These are phyloP conservation scores for Golubevia pallescens DNA, from an alignment of 1,284 basidiomycete species.

Conservation along the genomic window DNA sequence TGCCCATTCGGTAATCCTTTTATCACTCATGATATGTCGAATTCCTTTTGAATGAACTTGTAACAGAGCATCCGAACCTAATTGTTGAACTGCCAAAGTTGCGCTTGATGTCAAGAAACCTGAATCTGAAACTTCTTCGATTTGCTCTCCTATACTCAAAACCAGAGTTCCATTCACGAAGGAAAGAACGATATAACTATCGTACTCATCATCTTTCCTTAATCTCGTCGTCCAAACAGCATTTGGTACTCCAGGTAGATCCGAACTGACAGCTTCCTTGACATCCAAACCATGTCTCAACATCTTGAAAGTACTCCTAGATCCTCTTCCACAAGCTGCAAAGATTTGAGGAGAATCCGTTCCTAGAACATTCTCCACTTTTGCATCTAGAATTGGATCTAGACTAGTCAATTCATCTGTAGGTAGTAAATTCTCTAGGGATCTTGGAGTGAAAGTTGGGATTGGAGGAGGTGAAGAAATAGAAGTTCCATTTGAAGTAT, in stretches of 20 bases:
- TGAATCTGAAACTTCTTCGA: slow-evolving; percentile 59
- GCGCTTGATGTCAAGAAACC: slow-evolving; percentile 54
- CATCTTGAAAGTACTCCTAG: slow-evolving; percentile 57
- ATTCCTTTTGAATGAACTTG: slow-evolving; percentile 61
- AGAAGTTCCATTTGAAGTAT: slow-evolving; percentile 33
- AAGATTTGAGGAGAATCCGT: slow-evolving; percentile 61
- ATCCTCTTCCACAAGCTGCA: slow-evolving; percentile 50
- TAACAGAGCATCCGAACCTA: slow-evolving; percentile 52
- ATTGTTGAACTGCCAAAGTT: slow-evolving; percentile 58
- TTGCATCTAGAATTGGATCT: slow-evolving; percentile 57
- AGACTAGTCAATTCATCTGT: slow-evolving; percentile 51
- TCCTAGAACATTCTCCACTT: slow-evolving; percentile 40
- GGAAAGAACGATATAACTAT: slow-evolving; percentile 62
- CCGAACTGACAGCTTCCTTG: slow-evolving; percentile 59
- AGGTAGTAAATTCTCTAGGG: slow-evolving; percentile 52
- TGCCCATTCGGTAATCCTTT: slow-evolving; percentile 53
- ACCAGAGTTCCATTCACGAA: slow-evolving; percentile 63
- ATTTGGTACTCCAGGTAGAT: slow-evolving; percentile 57
- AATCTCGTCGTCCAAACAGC: slow-evolving; percentile 60
- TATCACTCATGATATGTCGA: slow-evolving; percentile 50
- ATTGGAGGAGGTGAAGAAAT: slow-evolving; percentile 20
- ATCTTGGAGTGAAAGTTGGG: slow-evolving; percentile 49
- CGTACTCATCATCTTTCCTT: slow-evolving; percentile 41
- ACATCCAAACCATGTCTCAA: slow-evolving; percentile 59
- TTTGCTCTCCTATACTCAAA: slow-evolving; percentile 60